Evolutionary conservation across 305 asterid genomes (phyloP).

Genomic region (Fraxinus velutina): DNA sequence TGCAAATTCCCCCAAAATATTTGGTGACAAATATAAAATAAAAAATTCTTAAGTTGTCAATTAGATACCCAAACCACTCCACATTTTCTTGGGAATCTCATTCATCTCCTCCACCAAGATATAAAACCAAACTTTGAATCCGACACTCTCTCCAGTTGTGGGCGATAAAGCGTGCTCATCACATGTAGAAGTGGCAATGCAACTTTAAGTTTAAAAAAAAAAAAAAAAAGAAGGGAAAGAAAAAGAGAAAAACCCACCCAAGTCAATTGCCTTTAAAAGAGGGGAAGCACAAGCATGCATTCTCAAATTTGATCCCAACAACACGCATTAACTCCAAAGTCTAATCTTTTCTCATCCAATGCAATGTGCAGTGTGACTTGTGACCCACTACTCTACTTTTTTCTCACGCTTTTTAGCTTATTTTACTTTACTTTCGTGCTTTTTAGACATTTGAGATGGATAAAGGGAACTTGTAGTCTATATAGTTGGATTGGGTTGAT

Average conservation of each 20-base stretch:
- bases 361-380: not conserved
- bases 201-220: constrained; percentile 18
- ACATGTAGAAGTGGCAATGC: not conserved
- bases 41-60: not conserved
- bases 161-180: not conserved
- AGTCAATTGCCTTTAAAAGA: constrained; percentile 29
- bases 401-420: not conserved
- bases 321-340: constrained; percentile 6
- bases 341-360: constrained; percentile 3
- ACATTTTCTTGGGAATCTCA: constrained; percentile 1
- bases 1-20: not conserved
- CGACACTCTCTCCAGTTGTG: constrained; percentile 10
- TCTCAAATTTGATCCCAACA: constrained; percentile 12
- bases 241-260: not conserved
- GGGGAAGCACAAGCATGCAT: constrained; percentile 19
- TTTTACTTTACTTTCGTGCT: not conserved
- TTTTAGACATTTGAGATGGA: not conserved
- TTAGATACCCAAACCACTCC: not conserved
- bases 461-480: not conserved
- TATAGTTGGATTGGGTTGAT: constrained; percentile 9
- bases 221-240: not conserved
- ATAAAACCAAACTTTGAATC: not conserved
- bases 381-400: constrained; percentile 6
- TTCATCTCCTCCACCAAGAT: not conserved
- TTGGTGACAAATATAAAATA: not conserved